phyloP scores from a whole-genome alignment of 768 basidiomycete genomes.

The Tylopilus sp. region DNA sequence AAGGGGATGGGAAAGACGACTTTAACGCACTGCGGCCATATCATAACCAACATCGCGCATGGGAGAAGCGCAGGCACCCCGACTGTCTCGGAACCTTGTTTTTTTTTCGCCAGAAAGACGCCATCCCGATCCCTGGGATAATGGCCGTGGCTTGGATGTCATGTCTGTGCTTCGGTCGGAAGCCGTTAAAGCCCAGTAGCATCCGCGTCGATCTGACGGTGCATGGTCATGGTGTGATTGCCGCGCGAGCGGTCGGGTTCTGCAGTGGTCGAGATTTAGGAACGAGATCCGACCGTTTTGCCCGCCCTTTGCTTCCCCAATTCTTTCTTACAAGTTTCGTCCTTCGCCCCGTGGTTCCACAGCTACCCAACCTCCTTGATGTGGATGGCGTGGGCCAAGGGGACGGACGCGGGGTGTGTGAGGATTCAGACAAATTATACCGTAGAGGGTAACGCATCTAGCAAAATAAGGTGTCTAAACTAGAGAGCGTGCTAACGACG shows the following conservation, averaged over 20 bases:
- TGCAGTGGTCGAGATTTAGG: conserved; percentile 14
- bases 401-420: neutral
- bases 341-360: neutral
- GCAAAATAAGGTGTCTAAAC: conserved; percentile 6
- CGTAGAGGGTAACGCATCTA: neutral
- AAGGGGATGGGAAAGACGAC: conserved; percentile 17
- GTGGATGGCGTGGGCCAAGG: neutral
- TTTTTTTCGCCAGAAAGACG: conserved; percentile 1
- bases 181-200: too few species aligned
- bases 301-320: neutral
- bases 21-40: conserved; percentile 21
- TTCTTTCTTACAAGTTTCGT: neutral
- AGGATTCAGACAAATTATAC: neutral
- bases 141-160: neutral
- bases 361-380: neutral
- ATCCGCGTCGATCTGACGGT: conserved; percentile 13
- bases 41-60: conserved; percentile 9
- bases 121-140: conserved; percentile 3
- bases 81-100: conserved; percentile 30
- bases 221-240: neutral
- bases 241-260: neutral
- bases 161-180: neutral
- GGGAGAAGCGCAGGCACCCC: conserved; percentile 22
- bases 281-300: conserved; percentile 6
- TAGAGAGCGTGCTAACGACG: conserved; percentile 1